Conservation (phyloP, 2,329 filamentous ascomycete genomes). For the Paramyrothecium roridum region DNA sequence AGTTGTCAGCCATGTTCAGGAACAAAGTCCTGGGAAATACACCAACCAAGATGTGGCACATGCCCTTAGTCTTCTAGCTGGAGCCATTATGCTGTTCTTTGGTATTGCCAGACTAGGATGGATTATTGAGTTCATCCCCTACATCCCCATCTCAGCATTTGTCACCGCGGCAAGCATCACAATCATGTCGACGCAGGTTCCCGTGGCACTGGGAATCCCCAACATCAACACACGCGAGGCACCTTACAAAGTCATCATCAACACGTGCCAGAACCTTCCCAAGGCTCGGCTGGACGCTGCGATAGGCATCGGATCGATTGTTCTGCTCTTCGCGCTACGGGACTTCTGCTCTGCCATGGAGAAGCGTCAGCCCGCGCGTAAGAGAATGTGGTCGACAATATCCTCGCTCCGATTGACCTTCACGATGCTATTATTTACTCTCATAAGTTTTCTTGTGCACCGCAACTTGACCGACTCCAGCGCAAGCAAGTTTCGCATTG, state of each 20-base stretch:
- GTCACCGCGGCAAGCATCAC: slow-evolving; percentile 49
- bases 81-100: slow-evolving; percentile 38
- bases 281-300: slow-evolving; percentile 62
- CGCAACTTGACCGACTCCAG: slow-evolving; percentile 39
- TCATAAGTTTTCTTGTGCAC: slow-evolving; percentile 69
- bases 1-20: slow-evolving; percentile 35
- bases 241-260: slow-evolving; percentile 42
- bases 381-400: slow-evolving; percentile 68
- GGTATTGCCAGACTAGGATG: slow-evolving; percentile 46
- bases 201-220: slow-evolving; percentile 37
- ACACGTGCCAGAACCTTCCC: slow-evolving; percentile 35
- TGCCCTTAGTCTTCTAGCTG: slow-evolving; percentile 41
- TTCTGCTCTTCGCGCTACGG: slow-evolving; percentile 64
- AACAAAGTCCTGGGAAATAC: slow-evolving; percentile 28
- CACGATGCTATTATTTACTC: slow-evolving; percentile 71
- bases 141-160: slow-evolving; percentile 47
- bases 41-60: slow-evolving; percentile 38
- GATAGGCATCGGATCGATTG: slow-evolving; percentile 66
- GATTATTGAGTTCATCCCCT: slow-evolving; percentile 49
- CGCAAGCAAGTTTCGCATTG: slow-evolving; percentile 55
- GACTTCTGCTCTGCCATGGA: slow-evolving; percentile 58
- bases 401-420: slow-evolving; percentile 75
- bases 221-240: slow-evolving; percentile 41
- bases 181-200: slow-evolving; percentile 46
- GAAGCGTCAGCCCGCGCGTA: slow-evolving; percentile 54